Percentiles rank a stretch among this genome's conserved stretches.
Evolutionary conservation across 1,284 basidiomycete species (phyloP).

Genomic region (Pseudozyma hubeiensis): DNA sequence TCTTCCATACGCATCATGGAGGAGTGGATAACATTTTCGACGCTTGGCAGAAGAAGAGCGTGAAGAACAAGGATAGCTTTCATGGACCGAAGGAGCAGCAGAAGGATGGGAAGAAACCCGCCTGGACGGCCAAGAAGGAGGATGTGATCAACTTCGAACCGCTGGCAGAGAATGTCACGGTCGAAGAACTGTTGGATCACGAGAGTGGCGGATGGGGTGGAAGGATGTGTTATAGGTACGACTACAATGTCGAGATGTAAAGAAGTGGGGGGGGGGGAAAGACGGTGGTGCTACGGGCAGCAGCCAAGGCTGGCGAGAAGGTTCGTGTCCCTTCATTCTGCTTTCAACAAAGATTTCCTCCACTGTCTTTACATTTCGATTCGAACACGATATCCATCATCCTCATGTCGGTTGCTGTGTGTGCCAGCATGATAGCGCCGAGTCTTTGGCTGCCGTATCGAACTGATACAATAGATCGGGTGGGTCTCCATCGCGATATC

Average conservation of each 20-base stretch:
- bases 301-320: neutral
- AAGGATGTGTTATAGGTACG: conserved; percentile 39
- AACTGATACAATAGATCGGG: too few species aligned
- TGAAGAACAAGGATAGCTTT: conserved; percentile 15
- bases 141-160: conserved; percentile 37
- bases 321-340: too few species aligned
- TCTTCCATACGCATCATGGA: conserved; percentile 23
- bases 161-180: conserved; percentile 25
- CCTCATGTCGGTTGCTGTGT: too few species aligned
- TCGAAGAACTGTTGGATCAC: conserved; percentile 27
- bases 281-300: too few species aligned
- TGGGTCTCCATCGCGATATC: too few species aligned
- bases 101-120: conserved; percentile 11
- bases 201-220: conserved; percentile 26
- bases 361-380: too few species aligned
- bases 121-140: conserved; percentile 21
- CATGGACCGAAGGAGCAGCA: conserved; percentile 35
- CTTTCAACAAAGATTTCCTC: too few species aligned
- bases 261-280: too few species aligned
- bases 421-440: too few species aligned
- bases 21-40: conserved; percentile 19
- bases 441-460: too few species aligned
- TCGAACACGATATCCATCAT: too few species aligned
- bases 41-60: conserved; percentile 20
- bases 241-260: conserved; percentile 18